Base-by-base conservation (phyloP, 768 basidiomycete species). In the Amanita jacksonii region DNA sequence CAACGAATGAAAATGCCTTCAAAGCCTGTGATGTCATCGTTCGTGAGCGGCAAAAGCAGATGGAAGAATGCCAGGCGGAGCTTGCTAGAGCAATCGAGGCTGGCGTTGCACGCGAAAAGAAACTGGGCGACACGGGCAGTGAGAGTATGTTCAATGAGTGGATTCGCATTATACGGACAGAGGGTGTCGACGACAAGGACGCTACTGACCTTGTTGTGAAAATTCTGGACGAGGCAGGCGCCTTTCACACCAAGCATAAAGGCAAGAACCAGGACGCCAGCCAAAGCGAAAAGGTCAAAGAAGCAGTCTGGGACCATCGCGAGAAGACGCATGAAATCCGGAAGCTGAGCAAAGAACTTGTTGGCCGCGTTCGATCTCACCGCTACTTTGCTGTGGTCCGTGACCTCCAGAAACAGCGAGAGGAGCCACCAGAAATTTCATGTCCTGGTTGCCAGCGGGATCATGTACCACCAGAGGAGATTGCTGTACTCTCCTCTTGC, bases 1-100 rank as follows among this genome's bases (percentile, higher is more conserved):
- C 74, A 13, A 67, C 69, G 7, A 77, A 73, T 49, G 72, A 76
- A 32, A 75, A 92, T 50, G 91, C 93, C 0, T 83, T 87, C 76
- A 85, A 84, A 54, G 89, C 92, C 3, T 96, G 93, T 61, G 88
- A 97, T 50, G 77, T 89, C 52, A 94, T 97, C 51, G 84, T 93
- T 47, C 62, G 75, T 47, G 86, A 89, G 53, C 85, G 92, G 30
- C 74, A 76, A 43, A 71, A 72, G 41, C 91, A 97, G 54, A 67
- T 89, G 37, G 76, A 84, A 34, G 79, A 81, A 35, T 94, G 91
- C 62, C 81, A 79, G 55, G 62, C 63, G 1, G 88, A 94, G 38
- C 67, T 96, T 23, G 66, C 78, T 37, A 62, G 67, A 42, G 79
- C 79, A 34, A 69, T 96, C 49, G 65, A 74, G 50, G 70, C 73